Percentiles rank a stretch among this genome's conserved stretches.
Conservation (phyloP, 345 rosid species). For the Boechera divaricarpa region DNA sequence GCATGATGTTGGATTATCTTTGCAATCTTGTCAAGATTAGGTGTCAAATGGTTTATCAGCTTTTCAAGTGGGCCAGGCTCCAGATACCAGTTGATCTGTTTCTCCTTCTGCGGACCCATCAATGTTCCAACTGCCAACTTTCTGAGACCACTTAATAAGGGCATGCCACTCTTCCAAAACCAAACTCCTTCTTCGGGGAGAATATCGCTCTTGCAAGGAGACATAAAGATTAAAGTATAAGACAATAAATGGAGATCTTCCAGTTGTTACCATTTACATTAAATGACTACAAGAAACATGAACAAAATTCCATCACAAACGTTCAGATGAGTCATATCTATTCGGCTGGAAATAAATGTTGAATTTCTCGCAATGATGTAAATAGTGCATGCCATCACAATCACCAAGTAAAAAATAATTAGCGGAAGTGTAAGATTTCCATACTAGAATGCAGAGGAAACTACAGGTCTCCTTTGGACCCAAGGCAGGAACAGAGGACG, state of each 20-base stretch:
- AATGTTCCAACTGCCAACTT: constrained; percentile 81
- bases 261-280: constrained; percentile 16
- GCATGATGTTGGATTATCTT: constrained; percentile 89
- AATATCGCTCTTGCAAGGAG: constrained; percentile 74
- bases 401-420: constrained; percentile 30
- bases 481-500: constrained; percentile 69
- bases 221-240: constrained; percentile 34
- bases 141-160: constrained; percentile 85
- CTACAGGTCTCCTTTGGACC: constrained; percentile 99
- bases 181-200: constrained; percentile 92
- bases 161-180: constrained; percentile 96
- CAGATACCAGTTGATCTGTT: constrained; percentile 87
- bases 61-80: constrained; percentile 71
- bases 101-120: constrained; percentile 86
- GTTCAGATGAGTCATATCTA: constrained; percentile 11
- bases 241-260: constrained; percentile 19
- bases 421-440: constrained; percentile 39
- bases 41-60: constrained; percentile 75
- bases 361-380: background rate
- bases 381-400: constrained; percentile 19
- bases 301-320: constrained; percentile 15
- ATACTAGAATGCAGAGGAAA: constrained; percentile 88
- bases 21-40: constrained; percentile 86
- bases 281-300: constrained; percentile 23
- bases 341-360: constrained; percentile 27